Conservation (phyloP, 2,329 filamentous ascomycete genomes). For the Pseudomassariella vexata region DNA sequence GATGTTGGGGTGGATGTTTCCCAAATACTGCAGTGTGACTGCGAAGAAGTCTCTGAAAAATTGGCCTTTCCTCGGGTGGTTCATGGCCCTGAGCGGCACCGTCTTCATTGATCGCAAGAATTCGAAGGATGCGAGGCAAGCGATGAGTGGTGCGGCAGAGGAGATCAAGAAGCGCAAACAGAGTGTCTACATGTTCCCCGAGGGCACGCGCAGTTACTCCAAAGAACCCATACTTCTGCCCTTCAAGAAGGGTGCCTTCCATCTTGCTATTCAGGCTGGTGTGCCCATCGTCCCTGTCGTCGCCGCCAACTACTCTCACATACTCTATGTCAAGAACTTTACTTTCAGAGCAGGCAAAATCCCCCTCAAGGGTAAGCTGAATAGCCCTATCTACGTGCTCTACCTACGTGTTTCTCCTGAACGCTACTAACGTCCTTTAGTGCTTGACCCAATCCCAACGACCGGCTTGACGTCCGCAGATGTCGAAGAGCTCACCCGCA, state of each 20-base stretch:
- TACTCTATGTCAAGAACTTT: slow-evolving; percentile 59
- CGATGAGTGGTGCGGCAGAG: slow-evolving; percentile 75
- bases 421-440: too few relatives aligned
- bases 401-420: too few relatives aligned
- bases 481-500: slow-evolving; percentile 66
- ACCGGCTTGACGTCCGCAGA: slow-evolving; percentile 66
- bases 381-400: too few relatives aligned
- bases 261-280: slow-evolving; percentile 87
- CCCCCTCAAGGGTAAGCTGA: slow-evolving; percentile 62
- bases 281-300: slow-evolving; percentile 88
- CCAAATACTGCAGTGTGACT: slow-evolving; percentile 85
- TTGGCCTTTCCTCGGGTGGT: slow-evolving; percentile 87
- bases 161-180: slow-evolving; percentile 70
- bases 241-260: slow-evolving; percentile 99
- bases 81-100: slow-evolving; percentile 80
- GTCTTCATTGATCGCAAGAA: slow-evolving; percentile 95
- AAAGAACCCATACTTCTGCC: slow-evolving; percentile 75
- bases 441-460: slow-evolving; percentile 77
- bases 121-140: slow-evolving; percentile 71
- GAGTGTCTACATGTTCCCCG: slow-evolving; percentile 82
- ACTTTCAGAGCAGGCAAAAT: slow-evolving; percentile 66
- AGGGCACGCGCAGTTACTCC: slow-evolving; percentile 88
- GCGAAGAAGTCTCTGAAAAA: slow-evolving; percentile 80
- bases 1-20: slow-evolving; percentile 85
- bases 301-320: slow-evolving; percentile 71